These are phyloP conservation scores for Podospora pseudoanserina DNA, from an alignment of 495 filamentous ascomycete genomes.

Conservation along the genomic window DNA sequence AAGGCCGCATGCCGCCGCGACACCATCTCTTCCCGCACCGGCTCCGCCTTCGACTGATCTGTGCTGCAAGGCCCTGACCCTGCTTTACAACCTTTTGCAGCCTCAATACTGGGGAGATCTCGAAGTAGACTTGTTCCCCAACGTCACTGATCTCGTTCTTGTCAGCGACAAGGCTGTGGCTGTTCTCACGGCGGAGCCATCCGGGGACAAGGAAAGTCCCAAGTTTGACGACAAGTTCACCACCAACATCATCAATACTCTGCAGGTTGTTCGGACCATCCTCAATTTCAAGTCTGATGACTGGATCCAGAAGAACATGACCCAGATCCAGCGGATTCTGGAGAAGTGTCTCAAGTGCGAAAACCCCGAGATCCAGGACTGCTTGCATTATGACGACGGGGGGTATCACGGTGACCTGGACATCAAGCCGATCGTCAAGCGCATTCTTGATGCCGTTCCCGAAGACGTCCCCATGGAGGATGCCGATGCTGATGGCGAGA, in stretches of 20 bases:
- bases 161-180: conserved; percentile 63
- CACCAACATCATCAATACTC: conserved; percentile 83
- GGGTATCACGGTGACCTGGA: conserved; percentile 59
- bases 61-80: conserved; percentile 73
- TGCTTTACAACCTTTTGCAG: conserved; percentile 83
- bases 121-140: conserved; percentile 85
- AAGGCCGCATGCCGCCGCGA: conserved; percentile 54
- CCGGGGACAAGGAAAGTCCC: conserved; percentile 80
- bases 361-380: conserved; percentile 86
- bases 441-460: conserved; percentile 86
- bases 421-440: conserved; percentile 66
- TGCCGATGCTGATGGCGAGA: conserved; percentile 79
- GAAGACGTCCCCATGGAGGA: conserved; percentile 84
- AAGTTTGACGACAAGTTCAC: conserved; percentile 62
- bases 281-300: conserved; percentile 81
- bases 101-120: conserved; percentile 89
- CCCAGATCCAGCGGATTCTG: conserved; percentile 76
- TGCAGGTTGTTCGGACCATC: conserved; percentile 85
- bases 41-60: conserved; percentile 63
- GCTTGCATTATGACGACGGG: conserved; percentile 67
- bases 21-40: conserved; percentile 46
- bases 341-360: conserved; percentile 88
- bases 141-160: conserved; percentile 79
- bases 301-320: conserved; percentile 76
- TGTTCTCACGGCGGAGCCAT: conserved; percentile 69